phyloP scores from a whole-genome alignment of 2,329 filamentous ascomycete species.

The Annulohypoxylon truncatum region DNA sequence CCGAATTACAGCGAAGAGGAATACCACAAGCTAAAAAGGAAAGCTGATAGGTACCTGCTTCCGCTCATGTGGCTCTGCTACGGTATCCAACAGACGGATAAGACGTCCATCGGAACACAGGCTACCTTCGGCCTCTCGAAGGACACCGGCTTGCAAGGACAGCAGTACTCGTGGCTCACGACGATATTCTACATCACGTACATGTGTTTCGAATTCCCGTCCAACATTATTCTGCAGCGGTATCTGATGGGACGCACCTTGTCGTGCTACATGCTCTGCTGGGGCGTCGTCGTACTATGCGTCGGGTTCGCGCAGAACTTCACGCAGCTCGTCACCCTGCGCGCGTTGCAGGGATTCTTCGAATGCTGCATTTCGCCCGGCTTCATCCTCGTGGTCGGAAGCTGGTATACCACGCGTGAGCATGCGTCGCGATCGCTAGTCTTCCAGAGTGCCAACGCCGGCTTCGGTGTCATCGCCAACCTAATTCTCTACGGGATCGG shows the following conservation, averaged over 20 bases:
- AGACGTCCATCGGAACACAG: conserved; percentile 56
- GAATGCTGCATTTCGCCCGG: conserved; percentile 55
- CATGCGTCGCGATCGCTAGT: conserved; percentile 52
- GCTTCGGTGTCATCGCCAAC: conserved; percentile 52
- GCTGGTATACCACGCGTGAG: conserved; percentile 55
- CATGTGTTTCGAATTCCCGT: conserved; percentile 50
- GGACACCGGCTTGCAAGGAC: conserved; percentile 49
- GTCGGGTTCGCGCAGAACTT: conserved; percentile 55
- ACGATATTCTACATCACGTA: conserved; percentile 52
- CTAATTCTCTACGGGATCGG: conserved; percentile 55
- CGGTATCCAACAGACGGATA: conserved; percentile 62
- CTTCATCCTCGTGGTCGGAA: conserved; percentile 54
- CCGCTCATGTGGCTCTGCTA: conserved; percentile 62
- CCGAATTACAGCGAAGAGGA: conserved; percentile 52
- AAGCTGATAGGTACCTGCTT: conserved; percentile 59
- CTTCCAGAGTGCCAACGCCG: conserved; percentile 54
- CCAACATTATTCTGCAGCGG: conserved; percentile 49
- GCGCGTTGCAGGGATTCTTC: conserved; percentile 54
- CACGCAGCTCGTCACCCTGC: conserved; percentile 51
- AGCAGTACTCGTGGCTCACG: conserved; percentile 52
- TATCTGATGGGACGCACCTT: conserved; percentile 49
- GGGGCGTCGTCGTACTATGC: conserved; percentile 53
- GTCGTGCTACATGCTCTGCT: conserved; percentile 50
- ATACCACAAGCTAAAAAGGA: conserved; percentile 54
- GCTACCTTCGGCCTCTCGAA: conserved; percentile 54